These are phyloP conservation scores for Azolla pinnata DNA, from an alignment of 75 land plant species.

Conservation along the genomic window DNA sequence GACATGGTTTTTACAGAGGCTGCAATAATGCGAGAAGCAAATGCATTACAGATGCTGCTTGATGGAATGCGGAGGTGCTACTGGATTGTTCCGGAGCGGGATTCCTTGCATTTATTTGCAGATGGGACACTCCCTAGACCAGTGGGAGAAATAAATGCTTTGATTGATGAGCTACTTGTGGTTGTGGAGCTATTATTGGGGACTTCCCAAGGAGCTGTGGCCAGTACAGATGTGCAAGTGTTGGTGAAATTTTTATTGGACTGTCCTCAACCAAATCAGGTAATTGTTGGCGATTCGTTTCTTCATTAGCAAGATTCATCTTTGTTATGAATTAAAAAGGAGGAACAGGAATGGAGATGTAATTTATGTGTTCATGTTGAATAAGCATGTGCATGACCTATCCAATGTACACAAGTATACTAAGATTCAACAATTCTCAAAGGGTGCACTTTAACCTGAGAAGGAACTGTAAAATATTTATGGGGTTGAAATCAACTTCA, in stretches of 20 bases:
- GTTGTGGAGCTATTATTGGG: conserved; percentile 79
- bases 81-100: conserved; percentile 73
- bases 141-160: conserved; percentile 93
- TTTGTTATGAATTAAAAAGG: no score
- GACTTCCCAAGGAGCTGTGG: conserved; percentile 53
- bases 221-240: conserved; percentile 61
- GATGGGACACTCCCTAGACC: conserved; percentile 42
- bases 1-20: conserved; percentile 97
- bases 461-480: no score
- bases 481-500: no score
- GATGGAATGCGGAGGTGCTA: conserved; percentile 96
- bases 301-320: no score
- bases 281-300: no score
- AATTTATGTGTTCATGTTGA: no score
- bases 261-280: conserved; percentile 99
- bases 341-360: no score
- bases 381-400: no score
- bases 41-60: conserved; percentile 90
- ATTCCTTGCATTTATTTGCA: conserved; percentile 68
- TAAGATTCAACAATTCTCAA: no score
- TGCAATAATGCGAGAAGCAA: conserved; percentile 80
- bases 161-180: conserved; percentile 90
- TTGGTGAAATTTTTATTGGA: conserved; percentile 85
- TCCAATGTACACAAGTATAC: no score
- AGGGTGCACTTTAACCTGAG: no score